A percentile compares a stretch with the other conserved stretches of the same genome.
These are phyloP conservation scores for Nitzschia putrida DNA, from an alignment of 108 stramenopile genomes.

Conservation along the genomic window DNA sequence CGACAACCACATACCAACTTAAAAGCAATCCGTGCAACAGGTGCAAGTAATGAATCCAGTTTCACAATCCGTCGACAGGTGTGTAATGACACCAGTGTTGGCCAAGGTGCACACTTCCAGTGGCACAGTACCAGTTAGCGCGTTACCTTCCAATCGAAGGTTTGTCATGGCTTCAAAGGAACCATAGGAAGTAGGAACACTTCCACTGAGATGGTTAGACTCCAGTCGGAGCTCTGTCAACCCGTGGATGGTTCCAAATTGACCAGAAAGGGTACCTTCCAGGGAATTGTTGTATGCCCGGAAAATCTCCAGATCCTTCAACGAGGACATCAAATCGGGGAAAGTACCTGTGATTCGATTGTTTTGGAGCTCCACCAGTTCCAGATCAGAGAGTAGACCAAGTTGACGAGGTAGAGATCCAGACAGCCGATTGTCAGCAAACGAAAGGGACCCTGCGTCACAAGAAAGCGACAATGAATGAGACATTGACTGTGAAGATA, in stretches of 20 bases:
- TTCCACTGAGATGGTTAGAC: conserved; percentile 54
- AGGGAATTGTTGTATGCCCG: conserved; percentile 34
- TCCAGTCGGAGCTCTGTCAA: conserved; percentile 45
- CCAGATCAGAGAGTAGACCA: conserved; percentile 26
- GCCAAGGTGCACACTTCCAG: conserved; percentile 13
- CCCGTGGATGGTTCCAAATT: conserved; percentile 25
- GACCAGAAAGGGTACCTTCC: conserved; percentile 38
- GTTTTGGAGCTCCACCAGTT: conserved; percentile 7
- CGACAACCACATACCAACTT: neutral
- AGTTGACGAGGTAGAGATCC: conserved; percentile 28
- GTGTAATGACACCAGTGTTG: neutral
- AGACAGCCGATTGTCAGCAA: conserved; percentile 24
- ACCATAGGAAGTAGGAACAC: conserved; percentile 50
- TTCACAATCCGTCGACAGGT: conserved; percentile 24
- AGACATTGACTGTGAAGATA: neutral
- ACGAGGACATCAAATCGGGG: conserved; percentile 16
- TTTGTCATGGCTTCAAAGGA: conserved; percentile 8
- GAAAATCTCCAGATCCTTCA: conserved; percentile 17
- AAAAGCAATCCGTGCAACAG: conserved; percentile 36
- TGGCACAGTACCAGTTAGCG: conserved; percentile 24
- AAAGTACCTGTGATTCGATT: conserved; percentile 27
- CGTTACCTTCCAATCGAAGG: conserved; percentile 18
- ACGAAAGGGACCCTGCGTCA: neutral
- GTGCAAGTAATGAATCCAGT: conserved; percentile 2
- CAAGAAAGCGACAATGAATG: neutral